Percentiles rank a stretch among this genome's conserved stretches.
phyloP scores from a whole-genome alignment of 495 filamentous ascomycete genomes.

The Aspergillus ellipticus region DNA sequence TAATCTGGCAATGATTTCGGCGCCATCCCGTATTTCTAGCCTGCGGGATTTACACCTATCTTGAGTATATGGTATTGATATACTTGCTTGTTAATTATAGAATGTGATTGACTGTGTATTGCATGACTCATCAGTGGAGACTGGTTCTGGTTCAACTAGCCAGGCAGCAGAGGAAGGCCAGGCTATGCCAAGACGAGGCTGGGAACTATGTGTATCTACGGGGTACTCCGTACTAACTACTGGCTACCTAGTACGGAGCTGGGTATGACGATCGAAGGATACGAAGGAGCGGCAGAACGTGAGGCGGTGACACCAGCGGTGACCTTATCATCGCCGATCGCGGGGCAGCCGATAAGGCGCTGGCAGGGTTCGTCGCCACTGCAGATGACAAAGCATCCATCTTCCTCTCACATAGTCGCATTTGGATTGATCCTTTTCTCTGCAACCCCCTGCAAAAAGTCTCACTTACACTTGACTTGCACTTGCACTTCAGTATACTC shows the following conservation, averaged over 20 bases:
- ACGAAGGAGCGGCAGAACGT: constrained; percentile 5
- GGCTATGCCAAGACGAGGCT: background rate
- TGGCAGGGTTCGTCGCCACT: constrained; percentile 27
- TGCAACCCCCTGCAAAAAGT: background rate
- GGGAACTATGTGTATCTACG: no score
- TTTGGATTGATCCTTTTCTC: constrained; percentile 9
- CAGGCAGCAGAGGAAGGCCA: background rate
- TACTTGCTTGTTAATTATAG: background rate
- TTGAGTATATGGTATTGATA: no score
- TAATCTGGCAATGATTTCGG: background rate
- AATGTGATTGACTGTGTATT: background rate
- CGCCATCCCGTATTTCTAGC: background rate
- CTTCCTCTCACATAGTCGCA: background rate
- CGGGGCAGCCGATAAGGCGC: background rate
- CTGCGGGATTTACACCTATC: no score
- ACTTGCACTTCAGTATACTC: background rate
- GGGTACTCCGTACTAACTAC: no score
- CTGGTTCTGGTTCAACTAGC: no score
- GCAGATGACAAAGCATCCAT: constrained; percentile 34
- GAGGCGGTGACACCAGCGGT: constrained; percentile 21
- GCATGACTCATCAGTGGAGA: background rate
- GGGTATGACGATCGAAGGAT: no score
- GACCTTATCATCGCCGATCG: constrained; percentile 34
- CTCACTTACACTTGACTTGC: background rate
- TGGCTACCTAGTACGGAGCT: no score